Evolutionary conservation across 2,329 filamentous ascomycete species (phyloP), one percentile per base, ranked within the genome.

Genomic region (Plenodomus lindquistii): DNA sequence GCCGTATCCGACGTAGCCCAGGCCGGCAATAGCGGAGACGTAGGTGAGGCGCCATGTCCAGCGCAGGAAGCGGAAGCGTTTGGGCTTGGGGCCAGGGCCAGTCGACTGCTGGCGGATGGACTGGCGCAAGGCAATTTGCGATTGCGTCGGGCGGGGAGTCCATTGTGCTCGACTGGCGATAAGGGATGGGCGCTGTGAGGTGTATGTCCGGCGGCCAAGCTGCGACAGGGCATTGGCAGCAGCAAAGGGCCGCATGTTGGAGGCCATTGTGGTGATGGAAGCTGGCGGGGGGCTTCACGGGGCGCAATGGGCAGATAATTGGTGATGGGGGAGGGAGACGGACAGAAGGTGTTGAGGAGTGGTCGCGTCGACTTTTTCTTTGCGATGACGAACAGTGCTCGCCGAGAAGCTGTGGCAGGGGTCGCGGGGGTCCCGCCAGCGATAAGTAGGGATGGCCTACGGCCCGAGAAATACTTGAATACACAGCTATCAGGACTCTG

Each of bases 21-120:
- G 69, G 49, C 86, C 80, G 55, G 81, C 88, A 54, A 94, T 73
- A 52, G 85, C 73, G 46, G 88, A 87, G 57, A 97, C 75, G 71
- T 93, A 91, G 46, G 87, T 89, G 65, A 91, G 70, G 63, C 94
- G 85, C 89, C 91, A 97, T 49, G 86, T 76, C 86, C 88, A 96
- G 71, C 83, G 83, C 69, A 97, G 79, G 57, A 85, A 81, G 49
- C 85, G 77, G 75, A 94, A 86, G 46, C 50, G 27, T 62, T 69
- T 85, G 44, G 60, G 64, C 64, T 67, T 65, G 54, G 58, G 66
- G 59, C 63, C 59, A 52, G 60, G 63, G 17, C 69, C 60, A 18
- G 57, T 66, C 41, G 68, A 70, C 57, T 67, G 63, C 34, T 63
- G 57, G 43, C 70, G 67, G 54, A 71, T 54, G 22, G 63, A 62